Percentiles rank a stretch among this genome's conserved stretches.
Evolutionary conservation across 2,329 filamentous ascomycete species (phyloP).

Genomic region (Phialemonium atrogriseum): DNA sequence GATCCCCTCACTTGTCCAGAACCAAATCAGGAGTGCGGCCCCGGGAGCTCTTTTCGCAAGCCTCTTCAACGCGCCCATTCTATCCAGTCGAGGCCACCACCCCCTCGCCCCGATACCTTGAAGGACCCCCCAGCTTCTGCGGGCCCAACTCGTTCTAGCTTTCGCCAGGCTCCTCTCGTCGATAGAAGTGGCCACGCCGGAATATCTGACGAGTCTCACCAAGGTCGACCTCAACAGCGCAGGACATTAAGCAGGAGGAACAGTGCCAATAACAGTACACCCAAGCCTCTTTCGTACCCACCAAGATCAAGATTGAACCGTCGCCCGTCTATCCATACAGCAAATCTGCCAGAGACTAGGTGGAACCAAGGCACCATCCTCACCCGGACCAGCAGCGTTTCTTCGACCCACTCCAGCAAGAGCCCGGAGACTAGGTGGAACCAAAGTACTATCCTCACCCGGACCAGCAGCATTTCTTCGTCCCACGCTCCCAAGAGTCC

Average conservation of each 20-base stretch:
- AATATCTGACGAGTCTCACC: conserved; percentile 8
- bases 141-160: conserved; percentile 38
- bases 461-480: conserved; percentile 12
- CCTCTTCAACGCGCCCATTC: conserved; percentile 14
- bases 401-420: conserved; percentile 9
- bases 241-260: conserved; percentile 12
- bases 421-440: conserved; percentile 11
- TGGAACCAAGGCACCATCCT: conserved; percentile 20
- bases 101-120: conserved; percentile 12
- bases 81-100: conserved; percentile 13
- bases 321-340: conserved; percentile 11
- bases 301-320: conserved; percentile 11
- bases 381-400: conserved; percentile 13
- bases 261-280: conserved; percentile 11
- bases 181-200: too few relatives aligned
- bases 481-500: conserved; percentile 15
- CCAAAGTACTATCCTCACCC: conserved; percentile 7
- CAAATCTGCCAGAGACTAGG: conserved; percentile 14
- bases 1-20: conserved; percentile 62
- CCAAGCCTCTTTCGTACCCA: conserved; percentile 6
- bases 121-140: conserved; percentile 44
- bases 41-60: conserved; percentile 47
- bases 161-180: conserved; percentile 23
- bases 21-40: conserved; percentile 58
- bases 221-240: conserved; percentile 9